A percentile compares a stretch with the other conserved stretches of the same genome.
Conservation (phyloP, 208 protist genomes). For the Leishmania aethiopica region DNA sequence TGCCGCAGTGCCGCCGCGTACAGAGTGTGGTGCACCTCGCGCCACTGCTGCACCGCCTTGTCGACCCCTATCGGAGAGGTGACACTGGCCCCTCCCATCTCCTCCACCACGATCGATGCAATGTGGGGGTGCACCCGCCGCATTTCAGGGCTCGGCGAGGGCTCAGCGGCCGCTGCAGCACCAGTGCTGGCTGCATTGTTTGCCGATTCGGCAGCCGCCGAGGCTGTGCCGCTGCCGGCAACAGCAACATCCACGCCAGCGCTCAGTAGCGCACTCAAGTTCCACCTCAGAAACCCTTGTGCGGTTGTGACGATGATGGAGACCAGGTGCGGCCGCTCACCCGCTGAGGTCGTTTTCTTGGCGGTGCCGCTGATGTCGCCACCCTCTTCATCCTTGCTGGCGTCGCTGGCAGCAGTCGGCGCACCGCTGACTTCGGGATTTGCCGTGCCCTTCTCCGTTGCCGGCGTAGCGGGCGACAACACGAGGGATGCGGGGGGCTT, state of each 20-base stretch:
- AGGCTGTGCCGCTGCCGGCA: neutral
- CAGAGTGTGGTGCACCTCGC: slow-evolving; percentile 11
- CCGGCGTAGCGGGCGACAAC: neutral
- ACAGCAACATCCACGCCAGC: slow-evolving; percentile 23
- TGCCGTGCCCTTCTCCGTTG: neutral
- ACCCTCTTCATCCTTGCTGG: neutral
- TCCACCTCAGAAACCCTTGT: slow-evolving; percentile 34
- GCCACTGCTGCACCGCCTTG: slow-evolving; percentile 32
- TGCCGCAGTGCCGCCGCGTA: slow-evolving; percentile 10
- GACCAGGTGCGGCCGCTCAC: slow-evolving; percentile 17
- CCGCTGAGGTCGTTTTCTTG: neutral
- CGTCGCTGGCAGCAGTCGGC: slow-evolving; percentile 6
- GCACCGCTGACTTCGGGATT: neutral
- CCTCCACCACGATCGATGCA: slow-evolving; percentile 41
- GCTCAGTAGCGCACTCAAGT: slow-evolving; percentile 16
- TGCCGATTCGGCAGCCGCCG: neutral
- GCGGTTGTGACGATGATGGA: slow-evolving; percentile 34
- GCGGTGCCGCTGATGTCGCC: neutral
- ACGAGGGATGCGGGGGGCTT: slow-evolving; percentile 22
- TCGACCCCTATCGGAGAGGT: slow-evolving; percentile 3
- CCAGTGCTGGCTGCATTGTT: neutral
- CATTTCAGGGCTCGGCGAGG: neutral
- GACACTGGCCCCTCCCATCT: slow-evolving; percentile 24
- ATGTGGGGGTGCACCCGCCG: slow-evolving; percentile 41
- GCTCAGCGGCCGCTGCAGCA: neutral